Conservation (phyloP, 768 basidiomycete species). For the Paxillus involutus region DNA sequence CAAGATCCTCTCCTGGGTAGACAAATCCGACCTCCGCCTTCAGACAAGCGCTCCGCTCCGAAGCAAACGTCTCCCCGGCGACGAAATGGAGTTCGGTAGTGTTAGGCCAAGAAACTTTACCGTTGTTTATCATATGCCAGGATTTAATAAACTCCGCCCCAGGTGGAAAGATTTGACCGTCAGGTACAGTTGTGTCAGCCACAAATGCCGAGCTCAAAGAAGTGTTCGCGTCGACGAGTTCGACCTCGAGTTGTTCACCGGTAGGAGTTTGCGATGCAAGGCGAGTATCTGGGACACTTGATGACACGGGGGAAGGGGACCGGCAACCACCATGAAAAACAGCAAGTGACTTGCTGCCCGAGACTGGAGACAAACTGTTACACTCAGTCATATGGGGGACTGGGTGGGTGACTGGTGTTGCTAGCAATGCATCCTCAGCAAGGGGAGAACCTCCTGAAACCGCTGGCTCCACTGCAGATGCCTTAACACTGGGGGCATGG, state of each 20-base stretch:
- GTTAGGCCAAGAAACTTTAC: conserved; percentile 63
- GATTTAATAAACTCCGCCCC: conserved; percentile 86
- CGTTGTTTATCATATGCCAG: conserved; percentile 74
- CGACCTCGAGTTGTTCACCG: not conserved
- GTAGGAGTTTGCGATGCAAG: not conserved
- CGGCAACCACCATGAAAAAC: conserved; percentile 32
- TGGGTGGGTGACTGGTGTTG: conserved; percentile 22
- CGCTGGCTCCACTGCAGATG: not conserved
- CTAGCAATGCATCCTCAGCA: conserved; percentile 28
- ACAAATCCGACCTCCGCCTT: conserved; percentile 55
- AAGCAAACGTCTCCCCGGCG: conserved; percentile 61
- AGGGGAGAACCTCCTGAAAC: conserved; percentile 25
- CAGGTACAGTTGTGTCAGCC: conserved; percentile 67
- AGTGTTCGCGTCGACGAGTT: not conserved
- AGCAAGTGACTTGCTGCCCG: conserved; percentile 26
- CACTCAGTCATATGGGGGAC: conserved; percentile 1
- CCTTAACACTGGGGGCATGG: not conserved
- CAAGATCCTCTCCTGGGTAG: conserved; percentile 54
- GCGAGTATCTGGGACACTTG: not conserved
- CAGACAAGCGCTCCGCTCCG: conserved; percentile 30
- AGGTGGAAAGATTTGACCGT: conserved; percentile 76
- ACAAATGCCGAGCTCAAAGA: conserved; percentile 55
- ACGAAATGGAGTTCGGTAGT: conserved; percentile 68
- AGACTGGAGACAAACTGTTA: not conserved
- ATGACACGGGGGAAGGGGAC: conserved; percentile 13